phyloP scores from a whole-genome alignment of 2,329 filamentous ascomycete species.

The Colletotrichum costaricense region DNA sequence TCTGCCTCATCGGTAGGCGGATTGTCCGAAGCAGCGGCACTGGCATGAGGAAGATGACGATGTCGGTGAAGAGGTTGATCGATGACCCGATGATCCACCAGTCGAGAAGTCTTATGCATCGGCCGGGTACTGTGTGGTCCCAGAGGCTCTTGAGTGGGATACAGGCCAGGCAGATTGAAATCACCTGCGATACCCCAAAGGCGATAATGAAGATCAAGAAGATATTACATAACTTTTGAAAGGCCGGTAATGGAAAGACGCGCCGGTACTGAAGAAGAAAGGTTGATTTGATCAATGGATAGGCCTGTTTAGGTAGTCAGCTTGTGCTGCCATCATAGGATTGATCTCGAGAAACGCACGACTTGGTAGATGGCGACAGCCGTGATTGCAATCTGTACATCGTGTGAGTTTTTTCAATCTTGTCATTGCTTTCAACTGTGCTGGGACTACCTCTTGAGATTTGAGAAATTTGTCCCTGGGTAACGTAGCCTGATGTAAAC shows the following conservation, averaged over 20 bases:
- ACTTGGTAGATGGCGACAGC: slow-evolving; percentile 13
- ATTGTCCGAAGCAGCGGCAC: slow-evolving; percentile 39
- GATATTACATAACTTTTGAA: slow-evolving; percentile 38
- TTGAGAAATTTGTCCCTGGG: slow-evolving; percentile 7
- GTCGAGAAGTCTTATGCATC: slow-evolving; percentile 41
- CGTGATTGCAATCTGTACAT: neutral
- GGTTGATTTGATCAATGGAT: slow-evolving; percentile 44
- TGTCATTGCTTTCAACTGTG: fast-evolving
- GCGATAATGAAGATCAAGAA: slow-evolving; percentile 41
- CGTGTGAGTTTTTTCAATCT: too few species aligned
- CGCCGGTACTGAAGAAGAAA: slow-evolving; percentile 52
- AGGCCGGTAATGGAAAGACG: slow-evolving; percentile 44
- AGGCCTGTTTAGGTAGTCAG: slow-evolving; percentile 9
- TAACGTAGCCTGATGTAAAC: neutral
- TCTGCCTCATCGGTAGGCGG: slow-evolving; percentile 36
- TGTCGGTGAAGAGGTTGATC: slow-evolving; percentile 42
- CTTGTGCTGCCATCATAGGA: neutral
- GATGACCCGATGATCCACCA: slow-evolving; percentile 44
- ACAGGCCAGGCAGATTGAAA: slow-evolving; percentile 43
- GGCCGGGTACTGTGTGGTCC: slow-evolving; percentile 36
- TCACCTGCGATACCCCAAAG: slow-evolving; percentile 43
- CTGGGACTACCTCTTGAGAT: slow-evolving; percentile 3
- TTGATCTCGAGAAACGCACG: neutral
- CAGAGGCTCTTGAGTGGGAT: slow-evolving; percentile 41
- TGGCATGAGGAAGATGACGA: slow-evolving; percentile 40